Percentiles rank a stretch among this genome's conserved stretches.
Conservation (phyloP, 441 rosid genomes). For the Gossypium davidsonii region DNA sequence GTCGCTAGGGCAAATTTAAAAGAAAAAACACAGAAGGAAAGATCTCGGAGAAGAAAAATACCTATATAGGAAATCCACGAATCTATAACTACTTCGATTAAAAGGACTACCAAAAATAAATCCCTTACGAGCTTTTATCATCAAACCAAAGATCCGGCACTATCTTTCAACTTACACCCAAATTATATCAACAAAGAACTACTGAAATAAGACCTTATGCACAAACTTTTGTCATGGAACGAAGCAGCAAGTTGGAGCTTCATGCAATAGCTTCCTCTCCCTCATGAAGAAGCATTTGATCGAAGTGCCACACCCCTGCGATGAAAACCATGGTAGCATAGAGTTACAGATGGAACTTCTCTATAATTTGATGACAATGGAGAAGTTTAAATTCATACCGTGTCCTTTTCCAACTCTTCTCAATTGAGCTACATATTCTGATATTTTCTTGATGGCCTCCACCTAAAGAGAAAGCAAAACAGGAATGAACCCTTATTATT, state of each 20-base stretch:
- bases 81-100: background rate
- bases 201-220: conserved; percentile 10
- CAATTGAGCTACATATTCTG: conserved; percentile 73
- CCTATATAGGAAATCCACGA: background rate
- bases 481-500: background rate
- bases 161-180: background rate
- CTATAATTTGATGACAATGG: background rate
- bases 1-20: too few species aligned
- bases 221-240: background rate
- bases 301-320: conserved; percentile 72
- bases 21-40: too few species aligned
- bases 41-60: background rate
- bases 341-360: background rate
- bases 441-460: conserved; percentile 53
- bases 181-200: conserved; percentile 13
- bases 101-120: background rate
- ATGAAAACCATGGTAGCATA: background rate
- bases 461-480: conserved; percentile 30
- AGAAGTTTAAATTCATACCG: conserved; percentile 31
- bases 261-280: conserved; percentile 33
- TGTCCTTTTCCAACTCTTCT: conserved; percentile 73
- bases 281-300: conserved; percentile 57
- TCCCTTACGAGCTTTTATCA: background rate
- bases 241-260: conserved; percentile 2
- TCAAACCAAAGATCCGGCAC: conserved; percentile 4